Base-by-base conservation (phyloP, 2,329 filamentous ascomycete species). In the Clarireedia paspali region DNA sequence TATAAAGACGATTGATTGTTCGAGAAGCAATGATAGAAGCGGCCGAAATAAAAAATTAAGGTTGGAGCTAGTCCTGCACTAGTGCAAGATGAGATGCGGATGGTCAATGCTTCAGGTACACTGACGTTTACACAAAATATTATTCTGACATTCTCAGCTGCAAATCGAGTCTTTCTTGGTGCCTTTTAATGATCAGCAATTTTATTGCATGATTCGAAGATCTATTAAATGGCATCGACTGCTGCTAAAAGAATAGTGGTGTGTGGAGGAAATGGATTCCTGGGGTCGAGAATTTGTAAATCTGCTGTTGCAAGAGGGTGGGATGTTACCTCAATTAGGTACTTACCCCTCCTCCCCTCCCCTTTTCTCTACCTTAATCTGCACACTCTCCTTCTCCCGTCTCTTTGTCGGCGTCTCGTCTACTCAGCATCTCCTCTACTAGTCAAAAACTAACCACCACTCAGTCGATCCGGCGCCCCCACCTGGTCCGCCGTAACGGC, bases 291-390 rank as follows among this genome's bases (percentile, higher is more conserved):
- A 55, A 96, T 99, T 74, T 97, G 94, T 77, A 94, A 90, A 76
- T 86, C 88, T 53, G 94, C 90, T 46, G 85, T 90, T 50, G 81
- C 85, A 47, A 80, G 91, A 68, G 90, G 91, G 55, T 97, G 92
- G 92, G 82, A 91, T 56, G 92, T 97, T 48, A 92, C 85, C 23
- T 96, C 91, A 5, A 84, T 99, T 66, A 95, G 91, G 90, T 91
- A 23, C 36, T n/a, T 48, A 20, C n/a, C 4, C 17, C 20, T 44
- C 12, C 38, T 6, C 14, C 12, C 5, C 36, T 17, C 4, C 3
- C 5, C 30, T 7, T 38, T 54, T 2, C 7, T 2, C 2, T 5
- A 20, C 23, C 45, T 24, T 14, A 5, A 23, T 50, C 12, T 5
- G 2, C 7, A 5, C 30, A 82, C 58, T 55, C 30, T 9, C 30